Evolutionary conservation across 768 basidiomycete genomes (phyloP).

Genomic region (Termitomyces sp.): DNA sequence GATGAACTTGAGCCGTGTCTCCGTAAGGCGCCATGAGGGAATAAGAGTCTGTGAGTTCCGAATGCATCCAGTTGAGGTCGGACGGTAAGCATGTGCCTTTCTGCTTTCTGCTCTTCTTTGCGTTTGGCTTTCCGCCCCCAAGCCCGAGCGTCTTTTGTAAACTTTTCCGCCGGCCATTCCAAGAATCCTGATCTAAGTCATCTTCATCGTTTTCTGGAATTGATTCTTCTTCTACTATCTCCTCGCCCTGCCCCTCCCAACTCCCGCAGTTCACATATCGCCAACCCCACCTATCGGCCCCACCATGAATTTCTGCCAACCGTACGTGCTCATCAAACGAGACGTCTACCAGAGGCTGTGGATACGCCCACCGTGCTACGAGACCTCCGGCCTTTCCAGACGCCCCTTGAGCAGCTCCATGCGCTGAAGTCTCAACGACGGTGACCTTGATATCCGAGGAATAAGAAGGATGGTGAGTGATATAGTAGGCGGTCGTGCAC

Average conservation of each 20-base stretch:
- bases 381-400: conserved; percentile 85
- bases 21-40: conserved; percentile 48
- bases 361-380: conserved; percentile 83
- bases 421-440: conserved; percentile 64
- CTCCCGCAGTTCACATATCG: conserved; percentile 66
- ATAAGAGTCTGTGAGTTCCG: conserved; percentile 58
- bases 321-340: conserved; percentile 73
- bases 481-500: conserved; percentile 77
- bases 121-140: conserved; percentile 20
- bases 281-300: conserved; percentile 78
- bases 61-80: conserved; percentile 49
- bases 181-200: conserved; percentile 17
- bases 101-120: conserved; percentile 13
- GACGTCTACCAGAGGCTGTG: conserved; percentile 60
- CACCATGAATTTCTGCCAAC: conserved; percentile 66
- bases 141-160: conserved; percentile 54
- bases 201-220: conserved; percentile 11
- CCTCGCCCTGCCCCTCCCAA: conserved; percentile 64
- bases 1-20: conserved; percentile 77
- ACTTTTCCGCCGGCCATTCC: conserved; percentile 27
- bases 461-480: conserved; percentile 53
- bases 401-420: conserved; percentile 71
- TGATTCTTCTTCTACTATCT: conserved; percentile 11
- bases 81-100: conserved; percentile 37
- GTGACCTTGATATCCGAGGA: conserved; percentile 41